phyloP scores from a whole-genome alignment of 2,329 filamentous ascomycete genomes.

The Fusarium sp. region DNA sequence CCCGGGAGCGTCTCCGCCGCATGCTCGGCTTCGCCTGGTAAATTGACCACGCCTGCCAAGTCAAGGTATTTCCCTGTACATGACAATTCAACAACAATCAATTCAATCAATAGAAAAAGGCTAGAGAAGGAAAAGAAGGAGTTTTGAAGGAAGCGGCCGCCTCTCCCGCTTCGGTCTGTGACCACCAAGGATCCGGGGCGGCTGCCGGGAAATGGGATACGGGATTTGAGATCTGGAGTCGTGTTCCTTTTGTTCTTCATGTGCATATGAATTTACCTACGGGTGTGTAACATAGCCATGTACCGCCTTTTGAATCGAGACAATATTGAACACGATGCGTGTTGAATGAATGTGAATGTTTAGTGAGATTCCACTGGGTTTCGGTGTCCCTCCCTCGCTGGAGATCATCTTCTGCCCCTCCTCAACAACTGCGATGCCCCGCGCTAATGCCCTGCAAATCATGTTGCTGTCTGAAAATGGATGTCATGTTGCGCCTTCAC shows the following conservation, averaged over 20 bases:
- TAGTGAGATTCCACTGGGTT: too few species aligned
- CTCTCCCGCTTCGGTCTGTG: slow-evolving; percentile 25
- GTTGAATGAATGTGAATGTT: not conserved
- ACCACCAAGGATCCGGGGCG: slow-evolving; percentile 5
- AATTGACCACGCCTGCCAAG: slow-evolving; percentile 7
- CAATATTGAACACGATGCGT: slow-evolving; percentile 23
- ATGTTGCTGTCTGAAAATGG: too few species aligned
- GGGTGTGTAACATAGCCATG: slow-evolving; percentile 28
- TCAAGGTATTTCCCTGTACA: slow-evolving; percentile 1
- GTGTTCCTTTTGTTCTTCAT: slow-evolving; percentile 42
- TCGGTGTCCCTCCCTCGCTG: too few species aligned
- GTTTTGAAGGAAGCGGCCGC: slow-evolving; percentile 20
- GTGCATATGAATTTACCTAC: slow-evolving; percentile 40
- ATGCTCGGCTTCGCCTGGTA: slow-evolving; percentile 40
- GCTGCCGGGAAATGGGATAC: slow-evolving; percentile 8
- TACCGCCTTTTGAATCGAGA: slow-evolving; percentile 31
- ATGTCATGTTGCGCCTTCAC: too few species aligned
- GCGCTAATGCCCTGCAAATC: too few species aligned
- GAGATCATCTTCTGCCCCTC: too few species aligned
- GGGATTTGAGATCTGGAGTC: slow-evolving; percentile 38
- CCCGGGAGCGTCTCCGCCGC: slow-evolving; percentile 36
- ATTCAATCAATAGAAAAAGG: not conserved
- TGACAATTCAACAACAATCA: slow-evolving; percentile 9
- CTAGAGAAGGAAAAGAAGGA: slow-evolving; percentile 17
- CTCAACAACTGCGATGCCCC: too few species aligned